Evolutionary conservation across 331 rosid species (phyloP), one percentile per base, ranked within the genome.

Genomic region (Rosa hybrid): DNA sequence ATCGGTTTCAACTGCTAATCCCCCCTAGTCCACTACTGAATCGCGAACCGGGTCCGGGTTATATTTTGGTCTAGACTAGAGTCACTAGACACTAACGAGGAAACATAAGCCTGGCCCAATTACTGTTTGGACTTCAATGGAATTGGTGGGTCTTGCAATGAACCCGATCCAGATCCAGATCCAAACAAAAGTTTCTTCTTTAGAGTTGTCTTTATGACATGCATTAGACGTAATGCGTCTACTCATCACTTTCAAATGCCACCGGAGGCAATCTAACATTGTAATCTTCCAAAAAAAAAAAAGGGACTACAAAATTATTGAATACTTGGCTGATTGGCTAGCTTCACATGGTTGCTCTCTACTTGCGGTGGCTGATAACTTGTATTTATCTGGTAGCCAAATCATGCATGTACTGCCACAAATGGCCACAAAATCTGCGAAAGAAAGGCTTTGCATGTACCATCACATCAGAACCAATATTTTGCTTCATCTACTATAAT

Each of bases 381-480:
- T 46, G 80, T 46, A 27, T 45, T 48, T 27, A 62, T 18, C 48
- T 63, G 51, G 49, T 48, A 27, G 8, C 49, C 80, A 64, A 77
- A 77, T 64, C 49, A 77, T 76, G 71, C 72, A 77, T 77, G 63
- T 18, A 25, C 72, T 44, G 80, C 46, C 60, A 63, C 72, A 46
- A 56, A 53, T 18, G 62, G 62, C 60, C 80, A 63, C 80, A 63
- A 63, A 46, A 48, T 77, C 73, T 64, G 72, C 68, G 56, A 64
- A 69, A 77, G 60, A 17, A 63, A 63, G 49, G 49, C 49, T 68
- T 77, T 77, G 73, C 49, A 64, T 77, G 80, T 64, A 48, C 80
- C 3, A 72, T 77, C 86, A 72, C 80, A 73, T 78, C 86, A 78
- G 13, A 25, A 39, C 30, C 38, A 71, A 2, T 18, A 62, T 41